phyloP scores from a whole-genome alignment of 768 basidiomycete genomes.

The Leucocoprinus leucothites region DNA sequence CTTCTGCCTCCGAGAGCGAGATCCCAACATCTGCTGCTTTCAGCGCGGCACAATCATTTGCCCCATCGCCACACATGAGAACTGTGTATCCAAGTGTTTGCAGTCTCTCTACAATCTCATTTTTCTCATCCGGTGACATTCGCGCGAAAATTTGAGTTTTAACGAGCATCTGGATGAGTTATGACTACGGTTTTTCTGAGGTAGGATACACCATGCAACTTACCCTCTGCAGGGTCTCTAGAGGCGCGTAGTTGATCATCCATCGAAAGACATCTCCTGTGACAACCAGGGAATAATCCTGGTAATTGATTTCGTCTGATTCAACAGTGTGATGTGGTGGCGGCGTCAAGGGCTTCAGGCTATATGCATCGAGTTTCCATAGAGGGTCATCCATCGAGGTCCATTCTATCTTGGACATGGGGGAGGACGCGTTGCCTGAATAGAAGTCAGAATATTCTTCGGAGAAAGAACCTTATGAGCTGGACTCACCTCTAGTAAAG shows the following conservation, averaged over 20 bases:
- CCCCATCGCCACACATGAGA: conserved; percentile 98
- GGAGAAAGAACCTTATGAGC: not conserved
- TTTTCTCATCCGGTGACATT: conserved; percentile 99
- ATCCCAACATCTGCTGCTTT: conserved; percentile 99
- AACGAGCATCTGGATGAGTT: conserved; percentile 80
- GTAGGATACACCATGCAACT: conserved; percentile 21
- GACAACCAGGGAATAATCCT: conserved; percentile 88
- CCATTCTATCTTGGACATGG: conserved; percentile 78
- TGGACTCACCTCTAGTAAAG: conserved; percentile 64
- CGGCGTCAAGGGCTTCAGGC: conserved; percentile 74
- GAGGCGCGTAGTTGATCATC: conserved; percentile 93
- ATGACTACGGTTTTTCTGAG: not conserved
- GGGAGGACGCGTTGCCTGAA: conserved; percentile 50
- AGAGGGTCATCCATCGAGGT: conserved; percentile 83
- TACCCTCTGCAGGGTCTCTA: conserved; percentile 93
- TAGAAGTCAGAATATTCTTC: not conserved
- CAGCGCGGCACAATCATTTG: conserved; percentile 97
- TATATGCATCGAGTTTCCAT: conserved; percentile 87
- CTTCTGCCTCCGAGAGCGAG: conserved; percentile 95
- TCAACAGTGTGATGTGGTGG: conserved; percentile 72
- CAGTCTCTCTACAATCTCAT: conserved; percentile 93
- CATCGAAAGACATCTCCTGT: conserved; percentile 97
- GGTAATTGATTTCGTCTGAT: conserved; percentile 66
- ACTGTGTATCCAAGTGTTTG: conserved; percentile 95
- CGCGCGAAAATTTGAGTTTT: conserved; percentile 96